Evolutionary conservation across 208 protist species (phyloP).

Genomic region (Leishmania amazonensis): DNA sequence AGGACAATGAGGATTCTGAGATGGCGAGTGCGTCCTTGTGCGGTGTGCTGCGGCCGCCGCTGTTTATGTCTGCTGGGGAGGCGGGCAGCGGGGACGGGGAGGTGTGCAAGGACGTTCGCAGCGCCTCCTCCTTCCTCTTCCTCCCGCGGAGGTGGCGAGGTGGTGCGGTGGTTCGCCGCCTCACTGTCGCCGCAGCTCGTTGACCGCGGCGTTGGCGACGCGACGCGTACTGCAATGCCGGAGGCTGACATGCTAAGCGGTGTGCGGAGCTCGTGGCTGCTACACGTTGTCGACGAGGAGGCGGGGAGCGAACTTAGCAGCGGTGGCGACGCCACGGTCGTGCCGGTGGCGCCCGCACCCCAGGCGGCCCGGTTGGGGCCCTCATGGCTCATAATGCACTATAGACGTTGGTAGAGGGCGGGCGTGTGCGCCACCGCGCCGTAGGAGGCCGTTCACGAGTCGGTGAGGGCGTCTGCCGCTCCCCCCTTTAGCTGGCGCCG

Average conservation of each 20-base stretch:
- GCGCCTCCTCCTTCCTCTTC: background rate
- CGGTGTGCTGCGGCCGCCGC: background rate
- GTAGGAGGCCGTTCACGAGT: background rate
- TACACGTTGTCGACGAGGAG: background rate
- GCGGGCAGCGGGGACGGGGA: background rate
- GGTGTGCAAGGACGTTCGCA: background rate
- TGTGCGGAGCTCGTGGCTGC: background rate
- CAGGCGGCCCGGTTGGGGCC: background rate
- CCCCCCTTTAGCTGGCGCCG: background rate
- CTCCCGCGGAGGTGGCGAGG: background rate
- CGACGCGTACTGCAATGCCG: background rate
- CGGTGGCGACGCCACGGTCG: background rate
- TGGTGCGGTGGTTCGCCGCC: background rate
- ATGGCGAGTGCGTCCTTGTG: background rate
- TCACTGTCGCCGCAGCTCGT: background rate
- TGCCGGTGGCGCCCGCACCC: background rate
- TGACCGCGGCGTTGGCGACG: background rate
- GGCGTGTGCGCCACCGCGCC: background rate
- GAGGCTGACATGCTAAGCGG: background rate
- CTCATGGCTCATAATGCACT: constrained; percentile 11
- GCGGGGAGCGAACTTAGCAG: background rate
- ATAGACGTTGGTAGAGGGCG: background rate
- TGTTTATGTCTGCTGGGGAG: background rate
- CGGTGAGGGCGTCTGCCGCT: background rate
- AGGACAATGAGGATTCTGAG: constrained; percentile 5